Conservation (phyloP, 1,284 basidiomycete genomes). For the Apiotrichum porosum region DNA sequence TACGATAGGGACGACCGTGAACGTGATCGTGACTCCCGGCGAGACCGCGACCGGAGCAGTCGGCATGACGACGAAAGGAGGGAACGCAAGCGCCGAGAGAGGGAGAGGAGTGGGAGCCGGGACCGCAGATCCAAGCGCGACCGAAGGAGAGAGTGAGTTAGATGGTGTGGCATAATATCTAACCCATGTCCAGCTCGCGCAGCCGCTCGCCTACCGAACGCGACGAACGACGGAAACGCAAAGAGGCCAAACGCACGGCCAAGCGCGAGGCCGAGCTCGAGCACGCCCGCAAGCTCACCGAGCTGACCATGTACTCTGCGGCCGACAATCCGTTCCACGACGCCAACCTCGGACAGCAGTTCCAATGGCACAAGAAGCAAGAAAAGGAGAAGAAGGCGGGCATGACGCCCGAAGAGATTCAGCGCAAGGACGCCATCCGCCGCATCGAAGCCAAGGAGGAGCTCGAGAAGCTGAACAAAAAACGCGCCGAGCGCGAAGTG, state of each 20-base stretch:
- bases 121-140: conserved; percentile 20
- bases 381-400: conserved; percentile 92
- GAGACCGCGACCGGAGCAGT: conserved; percentile 19
- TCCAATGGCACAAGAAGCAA: conserved; percentile 97
- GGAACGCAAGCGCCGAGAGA: conserved; percentile 2
- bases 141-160: conserved; percentile 35
- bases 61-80: conserved; percentile 1
- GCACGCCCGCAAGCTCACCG: conserved; percentile 75
- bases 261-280: conserved; percentile 75
- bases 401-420: conserved; percentile 71
- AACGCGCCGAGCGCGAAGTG: conserved; percentile 85
- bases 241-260: conserved; percentile 76
- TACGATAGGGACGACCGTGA: conserved; percentile 6
- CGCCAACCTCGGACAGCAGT: conserved; percentile 87
- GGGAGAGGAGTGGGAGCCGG: conserved; percentile 3
- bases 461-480: conserved; percentile 80
- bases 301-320: conserved; percentile 83
- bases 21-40: conserved; percentile 12
- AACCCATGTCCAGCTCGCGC: conserved; percentile 29
- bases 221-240: conserved; percentile 52
- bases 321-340: conserved; percentile 95
- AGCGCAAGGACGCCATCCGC: conserved; percentile 71
- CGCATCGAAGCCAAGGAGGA: conserved; percentile 91
- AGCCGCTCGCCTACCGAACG: conserved; percentile 35
- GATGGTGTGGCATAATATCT: background rate